Evolutionary conservation across 345 rosid genomes (phyloP).

Genomic region (Populus alba): DNA sequence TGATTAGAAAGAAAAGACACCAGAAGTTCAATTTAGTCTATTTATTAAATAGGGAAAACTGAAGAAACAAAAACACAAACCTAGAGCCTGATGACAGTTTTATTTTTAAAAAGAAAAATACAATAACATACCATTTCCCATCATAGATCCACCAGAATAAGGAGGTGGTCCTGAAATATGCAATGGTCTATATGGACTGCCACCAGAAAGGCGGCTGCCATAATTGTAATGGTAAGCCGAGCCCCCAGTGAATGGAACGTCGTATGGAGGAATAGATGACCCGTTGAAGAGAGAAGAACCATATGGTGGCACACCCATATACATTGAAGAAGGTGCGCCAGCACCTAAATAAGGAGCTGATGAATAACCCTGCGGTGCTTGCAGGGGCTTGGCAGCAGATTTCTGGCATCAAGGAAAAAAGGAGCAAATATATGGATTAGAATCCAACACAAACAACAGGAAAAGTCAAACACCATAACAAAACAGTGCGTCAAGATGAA

Average conservation of each 20-base stretch:
- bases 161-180: slow-evolving; percentile 85
- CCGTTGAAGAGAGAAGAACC: slow-evolving; percentile 80
- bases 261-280: slow-evolving; percentile 82
- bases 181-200: slow-evolving; percentile 80
- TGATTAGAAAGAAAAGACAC: not conserved
- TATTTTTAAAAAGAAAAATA: not conserved
- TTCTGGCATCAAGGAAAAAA: slow-evolving; percentile 46
- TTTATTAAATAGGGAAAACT: not conserved
- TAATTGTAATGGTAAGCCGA: slow-evolving; percentile 90
- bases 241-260: slow-evolving; percentile 81
- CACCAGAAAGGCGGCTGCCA: slow-evolving; percentile 63
- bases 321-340: slow-evolving; percentile 75
- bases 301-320: slow-evolving; percentile 88
- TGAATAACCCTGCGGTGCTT: slow-evolving; percentile 57
- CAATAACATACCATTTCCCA: slow-evolving; percentile 58
- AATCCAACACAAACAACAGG: not conserved
- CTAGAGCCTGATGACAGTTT: not conserved
- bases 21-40: not conserved
- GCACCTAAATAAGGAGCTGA: slow-evolving; percentile 77
- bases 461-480: not conserved
- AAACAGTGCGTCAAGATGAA: not conserved
- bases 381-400: slow-evolving; percentile 73
- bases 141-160: slow-evolving; percentile 81
- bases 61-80: not conserved
- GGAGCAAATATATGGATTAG: not conserved